These are phyloP conservation scores for Suhomyces terraborum DNA, from an alignment of 1,139 yeast species.

Conservation along the genomic window DNA sequence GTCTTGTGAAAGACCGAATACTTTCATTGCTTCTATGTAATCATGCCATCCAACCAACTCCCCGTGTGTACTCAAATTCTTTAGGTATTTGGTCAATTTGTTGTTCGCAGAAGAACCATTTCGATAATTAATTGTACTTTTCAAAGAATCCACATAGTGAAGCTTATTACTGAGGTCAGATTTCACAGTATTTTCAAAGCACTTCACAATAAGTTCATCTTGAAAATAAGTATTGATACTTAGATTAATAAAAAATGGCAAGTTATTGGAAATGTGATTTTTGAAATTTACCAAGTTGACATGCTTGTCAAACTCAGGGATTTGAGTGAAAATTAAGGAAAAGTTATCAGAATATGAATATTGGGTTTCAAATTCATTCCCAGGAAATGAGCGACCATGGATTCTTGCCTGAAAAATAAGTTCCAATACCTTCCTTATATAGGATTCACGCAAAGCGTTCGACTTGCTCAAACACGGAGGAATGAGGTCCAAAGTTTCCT, in stretches of 20 bases:
- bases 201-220: constrained; percentile 60
- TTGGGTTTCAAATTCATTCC: constrained; percentile 37
- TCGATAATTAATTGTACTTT: constrained; percentile 22
- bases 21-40: constrained; percentile 53
- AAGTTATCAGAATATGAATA: constrained; percentile 45
- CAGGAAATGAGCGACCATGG: constrained; percentile 13
- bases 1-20: constrained; percentile 50
- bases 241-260: constrained; percentile 48
- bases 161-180: constrained; percentile 59
- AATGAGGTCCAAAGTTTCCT: constrained; percentile 46
- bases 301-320: constrained; percentile 49
- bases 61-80: constrained; percentile 56
- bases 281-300: constrained; percentile 27
- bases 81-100: constrained; percentile 48
- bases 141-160: constrained; percentile 67
- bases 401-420: constrained; percentile 47
- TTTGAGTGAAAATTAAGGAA: constrained; percentile 35
- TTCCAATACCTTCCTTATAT: constrained; percentile 52
- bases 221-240: constrained; percentile 61
- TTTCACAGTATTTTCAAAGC: constrained; percentile 57
- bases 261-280: constrained; percentile 28
- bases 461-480: constrained; percentile 54
- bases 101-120: constrained; percentile 16
- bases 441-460: constrained; percentile 44
- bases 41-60: constrained; percentile 62